phyloP scores from a whole-genome alignment of 1,284 basidiomycete genomes.

The Ustilago tritici region DNA sequence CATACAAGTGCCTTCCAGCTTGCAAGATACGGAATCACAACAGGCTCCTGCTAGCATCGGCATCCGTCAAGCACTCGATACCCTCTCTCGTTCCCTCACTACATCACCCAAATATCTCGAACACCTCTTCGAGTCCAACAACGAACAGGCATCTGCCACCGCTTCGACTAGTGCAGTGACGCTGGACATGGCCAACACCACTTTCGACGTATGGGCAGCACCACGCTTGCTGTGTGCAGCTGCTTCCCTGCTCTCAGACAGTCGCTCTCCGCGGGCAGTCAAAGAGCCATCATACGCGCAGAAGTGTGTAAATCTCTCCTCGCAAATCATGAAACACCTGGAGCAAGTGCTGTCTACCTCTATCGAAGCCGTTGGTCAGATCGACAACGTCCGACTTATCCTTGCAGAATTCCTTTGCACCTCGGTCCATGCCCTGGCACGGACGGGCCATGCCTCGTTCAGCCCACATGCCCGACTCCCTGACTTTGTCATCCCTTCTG shows the following conservation, averaged over 20 bases:
- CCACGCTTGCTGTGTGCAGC: slow-evolving; percentile 54
- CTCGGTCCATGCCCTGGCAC: slow-evolving; percentile 46
- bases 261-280: slow-evolving; percentile 7
- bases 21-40: slow-evolving; percentile 6
- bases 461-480: slow-evolving; percentile 26
- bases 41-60: slow-evolving; percentile 10
- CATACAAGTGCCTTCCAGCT: slow-evolving; percentile 15
- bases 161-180: slow-evolving; percentile 30
- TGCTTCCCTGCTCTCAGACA: slow-evolving; percentile 24
- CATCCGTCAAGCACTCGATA: slow-evolving; percentile 39
- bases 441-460: slow-evolving; percentile 37
- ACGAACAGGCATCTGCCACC: slow-evolving; percentile 5
- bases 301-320: slow-evolving; percentile 15
- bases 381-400: slow-evolving; percentile 49
- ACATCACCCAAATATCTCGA: slow-evolving; percentile 50
- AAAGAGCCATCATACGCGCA: slow-evolving; percentile 4
- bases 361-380: slow-evolving; percentile 34
- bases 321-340: slow-evolving; percentile 23
- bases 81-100: slow-evolving; percentile 25
- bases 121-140: slow-evolving; percentile 32
- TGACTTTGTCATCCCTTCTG: slow-evolving; percentile 34
- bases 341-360: slow-evolving; percentile 31
- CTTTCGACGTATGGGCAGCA: slow-evolving; percentile 57
- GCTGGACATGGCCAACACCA: slow-evolving; percentile 48
- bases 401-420: slow-evolving; percentile 38